Conservation (phyloP, 345 rosid genomes). For the Corymbia maculata region DNA sequence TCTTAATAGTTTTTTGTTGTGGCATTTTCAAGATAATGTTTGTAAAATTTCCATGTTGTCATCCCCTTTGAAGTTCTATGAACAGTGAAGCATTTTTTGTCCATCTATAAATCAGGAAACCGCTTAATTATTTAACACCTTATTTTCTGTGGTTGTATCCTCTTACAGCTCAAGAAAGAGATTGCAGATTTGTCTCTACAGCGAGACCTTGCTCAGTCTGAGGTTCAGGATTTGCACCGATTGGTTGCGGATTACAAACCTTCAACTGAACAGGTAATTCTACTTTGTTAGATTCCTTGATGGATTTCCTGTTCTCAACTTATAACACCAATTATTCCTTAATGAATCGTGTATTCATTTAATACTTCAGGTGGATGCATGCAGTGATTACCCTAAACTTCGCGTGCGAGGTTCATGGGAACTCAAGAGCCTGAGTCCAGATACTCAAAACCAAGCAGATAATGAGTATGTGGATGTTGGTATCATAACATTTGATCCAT, state of each 20-base stretch:
- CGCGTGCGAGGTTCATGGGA: slow-evolving; percentile 60
- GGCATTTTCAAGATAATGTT: neutral
- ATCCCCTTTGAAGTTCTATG: neutral
- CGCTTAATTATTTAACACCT: neutral
- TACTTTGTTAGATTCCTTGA: neutral
- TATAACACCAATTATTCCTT: neutral
- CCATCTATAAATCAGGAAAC: neutral
- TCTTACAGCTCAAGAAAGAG: slow-evolving; percentile 60
- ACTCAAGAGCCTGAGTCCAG: slow-evolving; percentile 26
- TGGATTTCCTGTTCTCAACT: neutral
- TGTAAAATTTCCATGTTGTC: neutral
- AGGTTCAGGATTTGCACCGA: slow-evolving; percentile 48
- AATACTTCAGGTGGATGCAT: slow-evolving; percentile 30
- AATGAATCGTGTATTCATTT: neutral
- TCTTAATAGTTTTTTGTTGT: neutral
- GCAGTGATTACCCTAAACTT: slow-evolving; percentile 55
- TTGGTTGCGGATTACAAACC: slow-evolving; percentile 23
- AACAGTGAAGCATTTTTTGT: neutral
- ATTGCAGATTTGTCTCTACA: slow-evolving; percentile 38
- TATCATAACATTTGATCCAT: slow-evolving; percentile 24
- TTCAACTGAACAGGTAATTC: slow-evolving; percentile 20
- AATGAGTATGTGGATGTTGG: slow-evolving; percentile 15
- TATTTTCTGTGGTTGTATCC: neutral
- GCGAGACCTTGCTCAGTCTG: slow-evolving; percentile 44
- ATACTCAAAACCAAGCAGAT: slow-evolving; percentile 24